Percentiles rank a stretch among this genome's conserved stretches.
Conservation (phyloP, 768 basidiomycete species). For the Boletellus emodensis region DNA sequence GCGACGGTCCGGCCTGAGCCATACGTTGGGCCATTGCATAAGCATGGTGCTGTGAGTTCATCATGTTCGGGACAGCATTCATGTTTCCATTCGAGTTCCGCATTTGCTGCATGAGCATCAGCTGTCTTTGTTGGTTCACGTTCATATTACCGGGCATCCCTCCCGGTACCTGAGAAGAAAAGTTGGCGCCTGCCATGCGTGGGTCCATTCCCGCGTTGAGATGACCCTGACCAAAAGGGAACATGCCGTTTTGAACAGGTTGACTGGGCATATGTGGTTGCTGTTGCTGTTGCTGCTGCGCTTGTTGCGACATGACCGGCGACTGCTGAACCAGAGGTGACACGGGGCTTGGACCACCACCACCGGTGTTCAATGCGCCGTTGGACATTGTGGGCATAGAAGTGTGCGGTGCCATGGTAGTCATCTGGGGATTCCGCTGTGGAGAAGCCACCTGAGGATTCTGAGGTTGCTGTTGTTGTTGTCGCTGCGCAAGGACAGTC, state of each 20-base stretch:
- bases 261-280: conserved; percentile 24
- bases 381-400: conserved; percentile 27
- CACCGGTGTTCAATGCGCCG: conserved; percentile 14
- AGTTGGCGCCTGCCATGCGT: conserved; percentile 28
- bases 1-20: conserved; percentile 40
- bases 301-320: conserved; percentile 23
- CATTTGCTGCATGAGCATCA: conserved; percentile 40
- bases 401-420: conserved; percentile 27
- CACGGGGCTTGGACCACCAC: conserved; percentile 27
- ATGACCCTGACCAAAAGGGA: conserved; percentile 24
- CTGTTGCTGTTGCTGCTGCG: conserved; percentile 12
- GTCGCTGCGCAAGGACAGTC: conserved; percentile 24
- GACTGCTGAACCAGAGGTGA: conserved; percentile 29
- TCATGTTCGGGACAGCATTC: conserved; percentile 26
- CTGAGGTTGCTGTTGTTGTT: conserved; percentile 32
- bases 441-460: conserved; percentile 18
- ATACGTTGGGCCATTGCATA: conserved; percentile 41
- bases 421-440: conserved; percentile 29
- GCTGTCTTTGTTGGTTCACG: conserved; percentile 42
- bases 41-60: conserved; percentile 33
- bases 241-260: conserved; percentile 31
- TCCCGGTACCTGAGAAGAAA: conserved; percentile 27
- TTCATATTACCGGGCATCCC: conserved; percentile 28
- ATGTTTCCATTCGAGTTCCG: conserved; percentile 26
- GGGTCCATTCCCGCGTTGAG: conserved; percentile 28